phyloP scores from a whole-genome alignment of 2,329 filamentous ascomycete species.

The Fusarium equiseti region DNA sequence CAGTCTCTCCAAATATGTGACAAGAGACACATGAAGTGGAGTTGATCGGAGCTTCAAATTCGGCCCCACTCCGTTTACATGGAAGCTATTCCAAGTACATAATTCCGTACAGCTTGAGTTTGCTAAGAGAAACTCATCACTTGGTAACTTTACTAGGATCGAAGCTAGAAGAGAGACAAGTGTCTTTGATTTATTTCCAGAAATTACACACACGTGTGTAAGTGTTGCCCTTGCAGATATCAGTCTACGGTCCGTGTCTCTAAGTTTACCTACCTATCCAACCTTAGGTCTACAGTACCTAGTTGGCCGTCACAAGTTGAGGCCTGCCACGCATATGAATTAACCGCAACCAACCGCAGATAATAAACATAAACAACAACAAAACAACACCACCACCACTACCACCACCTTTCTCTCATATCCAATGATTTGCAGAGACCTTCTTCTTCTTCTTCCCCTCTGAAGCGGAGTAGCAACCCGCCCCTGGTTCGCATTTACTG shows the following conservation, averaged over 20 bases:
- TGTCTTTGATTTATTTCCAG: slow-evolving; percentile 43
- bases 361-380: slow-evolving; percentile 23
- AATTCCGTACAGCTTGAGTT: slow-evolving; percentile 4
- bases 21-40: not conserved
- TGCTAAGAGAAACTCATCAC: slow-evolving; percentile 12
- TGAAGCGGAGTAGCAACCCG: slow-evolving; percentile 26
- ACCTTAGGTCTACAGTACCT: not conserved
- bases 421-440: slow-evolving; percentile 21
- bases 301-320: slow-evolving; percentile 23
- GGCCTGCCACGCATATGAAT: slow-evolving; percentile 26
- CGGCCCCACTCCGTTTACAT: slow-evolving; percentile 16
- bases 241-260: slow-evolving; percentile 9
- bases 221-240: slow-evolving; percentile 35
- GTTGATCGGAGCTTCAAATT: not conserved
- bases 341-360: slow-evolving; percentile 9
- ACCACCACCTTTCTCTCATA: not conserved
- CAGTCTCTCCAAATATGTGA: not conserved
- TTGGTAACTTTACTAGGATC: slow-evolving; percentile 15
- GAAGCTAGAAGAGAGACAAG: slow-evolving; percentile 13
- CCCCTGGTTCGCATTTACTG: slow-evolving; percentile 36
- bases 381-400: slow-evolving; percentile 11
- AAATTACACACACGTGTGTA: slow-evolving; percentile 35
- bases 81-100: slow-evolving; percentile 1
- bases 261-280: slow-evolving; percentile 6
- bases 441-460: not conserved